Percentiles rank a stretch among this genome's conserved stretches.
These are phyloP conservation scores for Botrytis fragariae DNA, from an alignment of 2,329 filamentous ascomycete genomes.

Conservation along the genomic window DNA sequence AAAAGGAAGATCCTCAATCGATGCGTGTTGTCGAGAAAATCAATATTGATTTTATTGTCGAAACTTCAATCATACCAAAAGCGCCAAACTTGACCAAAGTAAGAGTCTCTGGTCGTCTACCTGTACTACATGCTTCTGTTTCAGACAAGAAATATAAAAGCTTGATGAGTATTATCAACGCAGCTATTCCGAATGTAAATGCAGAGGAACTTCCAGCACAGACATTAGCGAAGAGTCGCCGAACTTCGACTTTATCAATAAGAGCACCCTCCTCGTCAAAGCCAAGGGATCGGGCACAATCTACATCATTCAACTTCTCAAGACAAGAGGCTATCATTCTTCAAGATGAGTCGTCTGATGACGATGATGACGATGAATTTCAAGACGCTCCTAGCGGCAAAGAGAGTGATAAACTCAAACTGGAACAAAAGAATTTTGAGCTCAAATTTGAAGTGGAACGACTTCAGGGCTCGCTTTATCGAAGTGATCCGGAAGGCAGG, in stretches of 20 bases:
- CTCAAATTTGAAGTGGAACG: constrained; percentile 96
- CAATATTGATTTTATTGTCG: constrained; percentile 95
- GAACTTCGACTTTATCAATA: constrained; percentile 22
- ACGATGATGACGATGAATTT: constrained; percentile 59
- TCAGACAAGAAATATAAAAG: constrained; percentile 97
- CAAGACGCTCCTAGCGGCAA: constrained; percentile 63
- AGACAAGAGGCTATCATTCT: constrained; percentile 74
- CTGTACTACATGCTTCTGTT: constrained; percentile 84
- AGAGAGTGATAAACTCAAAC: constrained; percentile 58
- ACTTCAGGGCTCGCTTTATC: constrained; percentile 87
- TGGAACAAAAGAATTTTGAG: constrained; percentile 90
- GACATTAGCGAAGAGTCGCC: constrained; percentile 17
- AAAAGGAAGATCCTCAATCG: constrained; percentile 64
- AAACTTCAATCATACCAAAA: constrained; percentile 95
- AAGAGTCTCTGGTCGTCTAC: constrained; percentile 85
- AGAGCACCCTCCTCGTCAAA: constrained; percentile 38
- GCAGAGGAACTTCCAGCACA: constrained; percentile 42
- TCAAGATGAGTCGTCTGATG: constrained; percentile 56
- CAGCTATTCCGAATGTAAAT: constrained; percentile 83
- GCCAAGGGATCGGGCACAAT: constrained; percentile 55
- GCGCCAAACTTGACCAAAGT: constrained; percentile 90
- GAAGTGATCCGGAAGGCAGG: constrained; percentile 74
- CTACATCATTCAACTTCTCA: constrained; percentile 72
- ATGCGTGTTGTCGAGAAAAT: constrained; percentile 94
- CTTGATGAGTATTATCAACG: constrained; percentile 92